A percentile compares a stretch with the other conserved stretches of the same genome.
phyloP scores from a whole-genome alignment of 768 basidiomycete genomes.

The Suillus variegatus region DNA sequence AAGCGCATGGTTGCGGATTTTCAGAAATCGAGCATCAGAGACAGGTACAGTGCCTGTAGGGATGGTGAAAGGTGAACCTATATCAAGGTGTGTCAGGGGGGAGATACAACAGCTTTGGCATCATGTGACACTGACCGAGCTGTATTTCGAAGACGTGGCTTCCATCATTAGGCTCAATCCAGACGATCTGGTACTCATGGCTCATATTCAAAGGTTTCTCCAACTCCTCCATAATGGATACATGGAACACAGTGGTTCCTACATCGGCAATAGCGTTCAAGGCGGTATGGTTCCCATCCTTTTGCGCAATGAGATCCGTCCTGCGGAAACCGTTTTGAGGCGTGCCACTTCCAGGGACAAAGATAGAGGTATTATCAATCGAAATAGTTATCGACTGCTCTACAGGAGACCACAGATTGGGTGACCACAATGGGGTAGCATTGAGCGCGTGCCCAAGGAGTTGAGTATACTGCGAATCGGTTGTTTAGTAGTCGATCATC shows the following conservation, averaged over 20 bases:
- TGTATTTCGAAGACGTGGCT: conserved; percentile 62
- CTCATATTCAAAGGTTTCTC: conserved; percentile 47
- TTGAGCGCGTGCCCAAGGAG: conserved; percentile 38
- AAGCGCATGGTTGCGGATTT: conserved; percentile 55
- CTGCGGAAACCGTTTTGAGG: conserved; percentile 56
- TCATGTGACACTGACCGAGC: conserved; percentile 40
- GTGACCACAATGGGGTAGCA: conserved; percentile 55
- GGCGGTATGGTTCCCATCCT: conserved; percentile 36
- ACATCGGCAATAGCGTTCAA: conserved; percentile 43
- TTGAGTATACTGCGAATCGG: conserved; percentile 40
- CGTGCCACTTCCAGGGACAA: conserved; percentile 47
- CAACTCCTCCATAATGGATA: conserved; percentile 45
- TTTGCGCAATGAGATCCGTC: conserved; percentile 58
- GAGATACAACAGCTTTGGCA: neutral
- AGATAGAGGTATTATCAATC: conserved; percentile 61
- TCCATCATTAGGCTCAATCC: conserved; percentile 62
- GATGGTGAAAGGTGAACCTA: conserved; percentile 59
- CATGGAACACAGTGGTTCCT: conserved; percentile 50
- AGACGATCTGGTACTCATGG: conserved; percentile 66
- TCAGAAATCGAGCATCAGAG: conserved; percentile 47
- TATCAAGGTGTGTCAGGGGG: neutral
- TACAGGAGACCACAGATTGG: conserved; percentile 24
- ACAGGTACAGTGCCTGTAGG: conserved; percentile 47
- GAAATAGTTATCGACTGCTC: conserved; percentile 55
- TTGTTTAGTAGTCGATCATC: neutral